A percentile compares a stretch with the other conserved stretches of the same genome.
These are phyloP conservation scores for Helminthosporium solani DNA, from an alignment of 2,329 filamentous ascomycete genomes.

Conservation along the genomic window DNA sequence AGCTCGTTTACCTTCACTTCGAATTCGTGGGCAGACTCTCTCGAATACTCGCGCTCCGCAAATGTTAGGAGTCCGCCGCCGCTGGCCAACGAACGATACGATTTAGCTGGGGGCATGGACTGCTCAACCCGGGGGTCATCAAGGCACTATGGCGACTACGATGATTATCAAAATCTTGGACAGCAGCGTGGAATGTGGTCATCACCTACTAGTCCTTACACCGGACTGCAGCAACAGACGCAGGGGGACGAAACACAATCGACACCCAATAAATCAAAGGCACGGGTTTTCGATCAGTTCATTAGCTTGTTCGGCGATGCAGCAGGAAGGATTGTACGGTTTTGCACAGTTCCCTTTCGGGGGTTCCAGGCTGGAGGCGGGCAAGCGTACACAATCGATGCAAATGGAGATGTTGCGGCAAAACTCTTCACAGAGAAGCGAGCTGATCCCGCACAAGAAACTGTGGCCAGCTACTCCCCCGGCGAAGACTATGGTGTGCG, in stretches of 20 bases:
- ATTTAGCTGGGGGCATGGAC: constrained; percentile 53
- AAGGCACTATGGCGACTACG: constrained; percentile 43
- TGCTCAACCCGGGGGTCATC: constrained; percentile 43
- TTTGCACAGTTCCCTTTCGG: constrained; percentile 73
- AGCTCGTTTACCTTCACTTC: constrained; percentile 15
- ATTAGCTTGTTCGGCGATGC: constrained; percentile 65
- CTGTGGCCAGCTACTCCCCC: constrained; percentile 55
- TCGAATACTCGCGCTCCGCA: constrained; percentile 22
- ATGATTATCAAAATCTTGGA: constrained; percentile 44
- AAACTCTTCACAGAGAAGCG: constrained; percentile 28
- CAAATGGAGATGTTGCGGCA: constrained; percentile 26
- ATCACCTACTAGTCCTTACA: constrained; percentile 28
- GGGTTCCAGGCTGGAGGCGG: constrained; percentile 89
- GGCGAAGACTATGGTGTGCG: constrained; percentile 50
- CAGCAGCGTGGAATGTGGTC: constrained; percentile 41
- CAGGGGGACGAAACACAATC: constrained; percentile 13
- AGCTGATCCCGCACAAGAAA: constrained; percentile 29
- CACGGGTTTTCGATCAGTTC: constrained; percentile 44
- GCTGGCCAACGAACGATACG: constrained; percentile 55
- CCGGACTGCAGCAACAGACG: constrained; percentile 14
- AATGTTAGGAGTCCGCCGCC: constrained; percentile 43
- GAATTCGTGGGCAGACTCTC: constrained; percentile 22
- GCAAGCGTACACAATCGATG: constrained; percentile 63
- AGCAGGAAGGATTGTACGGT: constrained; percentile 77
- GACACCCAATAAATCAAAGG: constrained; percentile 23